phyloP scores from a whole-genome alignment of 2,329 filamentous ascomycete genomes.

The Cryphonectria radicalis region DNA sequence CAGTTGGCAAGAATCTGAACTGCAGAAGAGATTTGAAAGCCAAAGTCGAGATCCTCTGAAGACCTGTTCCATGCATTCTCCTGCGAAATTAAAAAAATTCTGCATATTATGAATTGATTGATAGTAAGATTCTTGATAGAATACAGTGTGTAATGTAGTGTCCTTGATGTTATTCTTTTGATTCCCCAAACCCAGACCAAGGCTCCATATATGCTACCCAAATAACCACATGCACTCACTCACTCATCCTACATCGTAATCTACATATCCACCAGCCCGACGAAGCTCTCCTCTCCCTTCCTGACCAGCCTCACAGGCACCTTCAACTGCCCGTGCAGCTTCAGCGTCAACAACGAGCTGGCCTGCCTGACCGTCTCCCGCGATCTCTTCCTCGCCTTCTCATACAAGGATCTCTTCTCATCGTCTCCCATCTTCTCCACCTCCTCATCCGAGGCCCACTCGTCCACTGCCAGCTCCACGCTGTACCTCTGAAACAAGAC shows the following conservation, averaged over 20 bases:
- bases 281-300: slow-evolving; percentile 72
- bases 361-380: slow-evolving; percentile 58
- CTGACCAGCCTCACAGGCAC: slow-evolving; percentile 71
- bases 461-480: slow-evolving; percentile 71
- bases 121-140: neutral
- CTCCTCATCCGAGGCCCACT: slow-evolving; percentile 59
- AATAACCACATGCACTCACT: neutral
- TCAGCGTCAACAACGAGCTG: slow-evolving; percentile 70
- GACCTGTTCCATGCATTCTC: no score
- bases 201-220: neutral
- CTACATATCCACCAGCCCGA: slow-evolving; percentile 42
- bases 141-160: neutral
- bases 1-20: neutral
- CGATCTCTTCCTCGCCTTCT: slow-evolving; percentile 61
- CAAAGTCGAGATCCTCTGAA: neutral
- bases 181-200: neutral
- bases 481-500: slow-evolving; percentile 63
- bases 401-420: slow-evolving; percentile 59
- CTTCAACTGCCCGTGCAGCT: slow-evolving; percentile 62
- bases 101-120: no score
- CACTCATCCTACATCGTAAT: neutral
- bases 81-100: no score
- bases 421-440: slow-evolving; percentile 53
- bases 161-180: neutral
- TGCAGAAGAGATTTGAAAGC: neutral